Evolutionary conservation across 805 yeast species (phyloP), one percentile per base, ranked within the genome.

Genomic region (Barnettozyma wickerhamii): DNA sequence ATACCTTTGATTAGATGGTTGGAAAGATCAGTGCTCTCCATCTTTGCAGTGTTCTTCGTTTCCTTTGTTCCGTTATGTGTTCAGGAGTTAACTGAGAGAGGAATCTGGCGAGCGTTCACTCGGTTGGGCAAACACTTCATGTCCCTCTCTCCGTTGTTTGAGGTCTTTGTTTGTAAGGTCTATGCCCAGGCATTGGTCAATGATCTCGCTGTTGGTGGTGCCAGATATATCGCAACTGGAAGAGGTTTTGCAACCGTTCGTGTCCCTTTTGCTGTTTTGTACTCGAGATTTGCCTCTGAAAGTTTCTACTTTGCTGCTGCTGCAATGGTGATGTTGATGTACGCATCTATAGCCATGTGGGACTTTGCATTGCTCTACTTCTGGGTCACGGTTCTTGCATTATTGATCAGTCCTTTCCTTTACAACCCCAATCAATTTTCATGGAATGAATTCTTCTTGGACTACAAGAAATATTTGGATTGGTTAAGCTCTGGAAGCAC

Each of bases 221-320:
- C 95, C 4, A 71, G 79, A 53, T 85, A 85, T 63, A 81, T 84
- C 53, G 81, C 90, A 2, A 85, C 93, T 1, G 93, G 93, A 13
- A 71, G 95, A 62, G 89, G 89, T 10, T 79, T 85, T 58, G 88
- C 95, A 2, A 85, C 90, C 4, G 69, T 79, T 1, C 71, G 95
- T 56, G 70, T 75, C 34, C 79, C 87, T 26, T 82, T 84, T 54
- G 63, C 77, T n/a, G 60, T 69, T 10, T 66, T 86, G 34, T 85
- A 79, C 52, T 66, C 87, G 9, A 70, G 89, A 46, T 85, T 82
- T 61, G 79, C 88, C 4, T 69, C 77, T 24, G 84, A 80, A 37
- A 74, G 85, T 45, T 68, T 81, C 33, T 79, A 82, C 53, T 77
- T 77, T 64, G 90, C 88, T 2, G 69, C 75, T 2, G 58, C 69